Evolutionary conservation across 108 stramenopile genomes (phyloP).

Genomic region (Nitzschia sp.): DNA sequence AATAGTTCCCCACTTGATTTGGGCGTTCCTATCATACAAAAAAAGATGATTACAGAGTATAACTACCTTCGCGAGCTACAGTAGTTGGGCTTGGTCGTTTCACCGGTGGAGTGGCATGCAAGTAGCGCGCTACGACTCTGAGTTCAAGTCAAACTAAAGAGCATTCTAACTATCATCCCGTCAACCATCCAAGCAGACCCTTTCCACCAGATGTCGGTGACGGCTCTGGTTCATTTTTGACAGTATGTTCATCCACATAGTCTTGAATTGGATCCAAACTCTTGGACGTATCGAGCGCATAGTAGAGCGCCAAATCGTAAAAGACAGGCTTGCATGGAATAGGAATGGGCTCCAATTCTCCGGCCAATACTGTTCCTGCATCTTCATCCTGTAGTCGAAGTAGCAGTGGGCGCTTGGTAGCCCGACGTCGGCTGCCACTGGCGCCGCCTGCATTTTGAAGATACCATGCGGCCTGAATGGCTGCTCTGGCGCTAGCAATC

Average conservation of each 20-base stretch:
- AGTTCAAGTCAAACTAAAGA: too few species aligned
- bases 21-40: too few species aligned
- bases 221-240: slow-evolving; percentile 21
- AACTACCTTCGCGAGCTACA: too few species aligned
- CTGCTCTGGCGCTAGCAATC: slow-evolving; percentile 17
- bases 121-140: too few species aligned
- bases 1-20: too few species aligned
- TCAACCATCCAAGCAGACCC: slow-evolving; percentile 49
- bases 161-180: slow-evolving; percentile 21
- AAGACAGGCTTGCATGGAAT: slow-evolving; percentile 77
- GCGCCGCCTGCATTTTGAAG: slow-evolving; percentile 15
- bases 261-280: slow-evolving; percentile 52
- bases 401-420: slow-evolving; percentile 53
- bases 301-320: slow-evolving; percentile 75
- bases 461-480: slow-evolving; percentile 33
- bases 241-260: slow-evolving; percentile 46
- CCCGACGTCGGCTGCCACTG: not conserved
- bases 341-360: slow-evolving; percentile 32
- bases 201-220: slow-evolving; percentile 16
- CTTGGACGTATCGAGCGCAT: slow-evolving; percentile 45
- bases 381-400: slow-evolving; percentile 67
- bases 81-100: too few species aligned
- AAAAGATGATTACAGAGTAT: too few species aligned
- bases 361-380: slow-evolving; percentile 42
- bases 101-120: too few species aligned